Base-by-base conservation (phyloP, 2,329 filamentous ascomycete genomes). In the Phoma sp. region DNA sequence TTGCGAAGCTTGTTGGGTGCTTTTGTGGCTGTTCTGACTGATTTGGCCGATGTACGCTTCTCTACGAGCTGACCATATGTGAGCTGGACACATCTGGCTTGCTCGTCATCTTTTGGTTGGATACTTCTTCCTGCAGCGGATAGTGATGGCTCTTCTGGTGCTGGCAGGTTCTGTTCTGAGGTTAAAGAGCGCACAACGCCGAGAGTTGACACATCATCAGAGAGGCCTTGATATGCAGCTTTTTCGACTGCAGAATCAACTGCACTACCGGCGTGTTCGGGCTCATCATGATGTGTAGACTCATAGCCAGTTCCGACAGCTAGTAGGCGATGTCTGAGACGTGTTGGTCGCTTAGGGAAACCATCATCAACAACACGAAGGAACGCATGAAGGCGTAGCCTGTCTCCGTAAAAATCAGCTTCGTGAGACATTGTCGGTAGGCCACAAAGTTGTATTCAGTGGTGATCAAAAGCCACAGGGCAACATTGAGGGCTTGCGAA, bases 261-360 rank as follows among this genome's bases (percentile, higher is more conserved):
- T 7, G 32, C n/a, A 17, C 22, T 6, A 12, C 9, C 22, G 35
- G 17, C 15, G 6, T 9, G 24, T 4, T 8, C 17, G 21, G n/a
- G 10, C 2, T 17, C 8, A 21, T 10, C 15, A 7, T 33, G 31
- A 9, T 1, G 36, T 6, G 17, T 25, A 17, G 22, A 3, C 5
- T 45, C 40, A 8, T 21, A 15, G 17, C 17, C 22, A 6, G 49
- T 17, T 3, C 48, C 31, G 24, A 41, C 33, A 13, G 35, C 19
- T 3, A 35, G 39, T 13, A 48, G n/a, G 39, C 49, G 60, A 45
- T 43, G 58, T 29, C 41, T 61, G 47, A 67, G 65, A 15, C 71
- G 69, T 33, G 58, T 49, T 8, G 70, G 68, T 24, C 60, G 65
- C 37, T 54, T 46, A n/a, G 70, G 68, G 25, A 68, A 58, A n/a